These are phyloP conservation scores for Nicotiana undulata DNA, from an alignment of 257 asterid genomes.

Conservation along the genomic window DNA sequence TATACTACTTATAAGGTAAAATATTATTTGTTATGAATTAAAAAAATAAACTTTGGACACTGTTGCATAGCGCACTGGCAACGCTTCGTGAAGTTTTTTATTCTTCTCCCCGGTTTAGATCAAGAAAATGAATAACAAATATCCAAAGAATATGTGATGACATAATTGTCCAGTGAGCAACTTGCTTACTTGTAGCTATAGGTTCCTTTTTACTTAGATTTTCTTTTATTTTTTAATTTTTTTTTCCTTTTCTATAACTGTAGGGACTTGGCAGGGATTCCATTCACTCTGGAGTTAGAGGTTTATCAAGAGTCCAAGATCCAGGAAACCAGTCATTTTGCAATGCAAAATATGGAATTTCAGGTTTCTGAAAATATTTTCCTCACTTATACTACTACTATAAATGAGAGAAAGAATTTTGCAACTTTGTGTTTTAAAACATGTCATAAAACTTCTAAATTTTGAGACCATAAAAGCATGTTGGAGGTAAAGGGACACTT, in stretches of 20 bases:
- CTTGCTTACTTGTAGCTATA: not conserved
- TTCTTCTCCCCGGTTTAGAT: too few species aligned
- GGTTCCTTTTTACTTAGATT: not conserved
- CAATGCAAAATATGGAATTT: constrained; percentile 21
- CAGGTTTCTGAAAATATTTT: constrained; percentile 28
- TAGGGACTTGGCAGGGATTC: constrained; percentile 54
- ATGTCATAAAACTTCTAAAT: not conserved
- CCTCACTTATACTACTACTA: not conserved
- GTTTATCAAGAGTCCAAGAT: constrained; percentile 22
- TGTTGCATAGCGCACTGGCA: too few species aligned
- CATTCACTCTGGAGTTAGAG: constrained; percentile 14
- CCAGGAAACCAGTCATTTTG: constrained; percentile 5
- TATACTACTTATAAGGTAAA: too few species aligned
- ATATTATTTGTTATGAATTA: too few species aligned
- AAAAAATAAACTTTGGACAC: too few species aligned
- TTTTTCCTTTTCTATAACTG: not conserved
- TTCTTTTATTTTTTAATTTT: not conserved
- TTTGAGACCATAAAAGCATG: not conserved
- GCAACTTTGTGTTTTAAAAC: not conserved
- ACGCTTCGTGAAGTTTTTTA: not conserved
- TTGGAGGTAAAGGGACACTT: too few species aligned
- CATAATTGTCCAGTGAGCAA: not conserved
- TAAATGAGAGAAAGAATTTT: too few species aligned
- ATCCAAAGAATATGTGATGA: not conserved
- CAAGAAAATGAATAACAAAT: not conserved